A percentile compares a stretch with the other conserved stretches of the same genome.
phyloP scores from a whole-genome alignment of 805 yeast genomes.

The Starmerella vaccinii region DNA sequence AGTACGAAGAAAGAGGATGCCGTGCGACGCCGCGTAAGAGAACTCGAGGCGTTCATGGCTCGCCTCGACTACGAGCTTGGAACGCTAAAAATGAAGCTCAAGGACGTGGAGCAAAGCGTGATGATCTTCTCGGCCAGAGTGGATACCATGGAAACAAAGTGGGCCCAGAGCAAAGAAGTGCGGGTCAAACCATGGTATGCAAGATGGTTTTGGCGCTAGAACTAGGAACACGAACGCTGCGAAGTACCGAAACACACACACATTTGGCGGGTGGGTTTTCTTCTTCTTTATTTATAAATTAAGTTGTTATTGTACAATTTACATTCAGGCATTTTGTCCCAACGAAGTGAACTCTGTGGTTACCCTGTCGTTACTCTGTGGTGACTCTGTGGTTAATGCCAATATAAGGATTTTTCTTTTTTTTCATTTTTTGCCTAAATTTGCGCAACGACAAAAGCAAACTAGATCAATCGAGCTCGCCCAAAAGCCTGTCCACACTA shows the following conservation, averaged over 20 bases:
- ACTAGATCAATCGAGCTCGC: constrained; percentile 2
- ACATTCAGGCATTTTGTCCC: not conserved
- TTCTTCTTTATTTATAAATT: not conserved
- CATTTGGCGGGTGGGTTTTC: no score
- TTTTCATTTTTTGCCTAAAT: not conserved
- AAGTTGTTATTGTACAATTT: not conserved
- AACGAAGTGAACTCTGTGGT: no score
- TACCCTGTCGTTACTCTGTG: no score
- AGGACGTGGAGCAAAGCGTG: constrained; percentile 57
- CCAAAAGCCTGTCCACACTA: constrained; percentile 26
- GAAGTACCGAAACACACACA: no score
- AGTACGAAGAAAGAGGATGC: constrained; percentile 23
- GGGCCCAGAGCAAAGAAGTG: constrained; percentile 5
- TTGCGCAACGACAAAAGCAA: not conserved
- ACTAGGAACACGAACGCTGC: not conserved
- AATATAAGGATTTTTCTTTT: no score
- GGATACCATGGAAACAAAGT: constrained; percentile 28
- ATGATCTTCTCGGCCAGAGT: constrained; percentile 37
- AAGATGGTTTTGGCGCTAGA: not conserved
- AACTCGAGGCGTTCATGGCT: constrained; percentile 47
- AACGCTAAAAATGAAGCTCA: constrained; percentile 47
- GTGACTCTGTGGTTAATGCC: no score
- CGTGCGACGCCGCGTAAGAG: constrained; percentile 34
- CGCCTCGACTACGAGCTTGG: constrained; percentile 54
- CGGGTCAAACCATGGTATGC: constrained; percentile 9